Percentiles rank a stretch among this genome's conserved stretches.
Evolutionary conservation across 169 alveolate species (phyloP).

Genomic region (Plasmodium blacklocki): DNA sequence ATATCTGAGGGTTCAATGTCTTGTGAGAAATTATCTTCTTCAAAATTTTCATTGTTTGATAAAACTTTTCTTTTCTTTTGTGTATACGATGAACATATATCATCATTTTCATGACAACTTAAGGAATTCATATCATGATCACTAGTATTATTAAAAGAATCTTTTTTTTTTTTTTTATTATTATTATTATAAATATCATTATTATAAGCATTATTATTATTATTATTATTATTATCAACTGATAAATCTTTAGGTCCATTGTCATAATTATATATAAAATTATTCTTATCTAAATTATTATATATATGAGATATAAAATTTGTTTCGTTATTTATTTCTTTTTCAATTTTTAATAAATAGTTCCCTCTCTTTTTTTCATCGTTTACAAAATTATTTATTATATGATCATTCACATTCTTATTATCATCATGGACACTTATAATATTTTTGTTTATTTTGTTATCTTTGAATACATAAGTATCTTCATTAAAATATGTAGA

Average conservation of each 20-base stretch:
- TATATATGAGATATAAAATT: conserved; percentile 55
- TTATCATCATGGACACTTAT: neutral
- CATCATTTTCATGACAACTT: conserved; percentile 9
- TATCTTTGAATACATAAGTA: neutral
- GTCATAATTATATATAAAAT: conserved; percentile 18
- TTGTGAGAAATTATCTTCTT: neutral
- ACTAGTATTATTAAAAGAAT: neutral
- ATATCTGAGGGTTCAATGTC: neutral
- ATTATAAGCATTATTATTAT: neutral
- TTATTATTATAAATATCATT: neutral
- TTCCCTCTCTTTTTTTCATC: neutral
- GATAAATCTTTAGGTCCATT: no score
- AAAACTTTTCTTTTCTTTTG: conserved; percentile 21
- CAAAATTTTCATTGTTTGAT: conserved; percentile 3
- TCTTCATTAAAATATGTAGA: neutral
- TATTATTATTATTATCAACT: neutral
- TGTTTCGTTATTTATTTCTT: conserved; percentile 41
- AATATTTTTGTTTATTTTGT: neutral
- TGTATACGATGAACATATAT: neutral
- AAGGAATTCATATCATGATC: conserved; percentile 9
- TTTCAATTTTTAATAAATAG: conserved; percentile 22
- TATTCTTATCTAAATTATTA: conserved; percentile 19
- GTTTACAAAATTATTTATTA: neutral
- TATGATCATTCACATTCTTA: neutral
- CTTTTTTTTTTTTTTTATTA: neutral